A percentile compares a stretch with the other conserved stretches of the same genome.
phyloP scores from a whole-genome alignment of 495 filamentous ascomycete genomes.

The Hyaloscypha hepaticicola region DNA sequence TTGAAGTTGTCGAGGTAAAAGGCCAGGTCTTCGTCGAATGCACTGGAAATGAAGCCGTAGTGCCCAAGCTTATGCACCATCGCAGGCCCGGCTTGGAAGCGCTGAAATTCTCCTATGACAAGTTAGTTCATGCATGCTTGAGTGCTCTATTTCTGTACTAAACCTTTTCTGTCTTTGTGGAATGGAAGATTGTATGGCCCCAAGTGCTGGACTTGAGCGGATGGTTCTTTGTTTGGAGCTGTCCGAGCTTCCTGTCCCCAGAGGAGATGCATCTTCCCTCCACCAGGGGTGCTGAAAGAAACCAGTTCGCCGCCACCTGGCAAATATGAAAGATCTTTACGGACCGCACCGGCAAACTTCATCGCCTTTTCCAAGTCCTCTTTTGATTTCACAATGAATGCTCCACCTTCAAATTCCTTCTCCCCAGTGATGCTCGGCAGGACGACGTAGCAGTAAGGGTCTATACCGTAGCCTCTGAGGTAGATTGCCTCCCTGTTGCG shows the following conservation, averaged over 20 bases:
- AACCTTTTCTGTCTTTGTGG: not conserved
- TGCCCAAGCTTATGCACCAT: slow-evolving; percentile 74
- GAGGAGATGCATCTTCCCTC: slow-evolving; percentile 57
- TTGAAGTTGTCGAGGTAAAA: slow-evolving; percentile 71
- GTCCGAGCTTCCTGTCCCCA: slow-evolving; percentile 43
- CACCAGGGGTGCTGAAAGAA: slow-evolving; percentile 53
- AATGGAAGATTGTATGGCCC: not conserved
- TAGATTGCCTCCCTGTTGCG: slow-evolving; percentile 44
- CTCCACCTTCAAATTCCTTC: slow-evolving; percentile 51
- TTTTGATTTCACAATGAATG: slow-evolving; percentile 54
- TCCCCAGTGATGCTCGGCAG: slow-evolving; percentile 39
- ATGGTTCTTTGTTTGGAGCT: not conserved
- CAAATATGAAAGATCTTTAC: slow-evolving; percentile 41
- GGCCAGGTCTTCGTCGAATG: slow-evolving; percentile 52
- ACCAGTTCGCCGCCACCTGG: slow-evolving; percentile 58
- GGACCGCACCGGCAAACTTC: slow-evolving; percentile 44
- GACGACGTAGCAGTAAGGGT: slow-evolving; percentile 54
- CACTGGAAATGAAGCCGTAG: slow-evolving; percentile 57
- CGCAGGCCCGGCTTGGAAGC: slow-evolving; percentile 59
- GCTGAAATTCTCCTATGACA: slow-evolving; percentile 42
- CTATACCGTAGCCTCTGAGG: slow-evolving; percentile 56
- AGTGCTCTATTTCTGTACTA: not conserved
- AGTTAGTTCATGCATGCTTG: not conserved
- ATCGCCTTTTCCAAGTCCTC: slow-evolving; percentile 50
- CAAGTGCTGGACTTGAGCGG: not conserved